Percentiles rank a stretch among this genome's conserved stretches.
Evolutionary conservation across 2,329 filamentous ascomycete species (phyloP).

Genomic region (Aphanocladium album): DNA sequence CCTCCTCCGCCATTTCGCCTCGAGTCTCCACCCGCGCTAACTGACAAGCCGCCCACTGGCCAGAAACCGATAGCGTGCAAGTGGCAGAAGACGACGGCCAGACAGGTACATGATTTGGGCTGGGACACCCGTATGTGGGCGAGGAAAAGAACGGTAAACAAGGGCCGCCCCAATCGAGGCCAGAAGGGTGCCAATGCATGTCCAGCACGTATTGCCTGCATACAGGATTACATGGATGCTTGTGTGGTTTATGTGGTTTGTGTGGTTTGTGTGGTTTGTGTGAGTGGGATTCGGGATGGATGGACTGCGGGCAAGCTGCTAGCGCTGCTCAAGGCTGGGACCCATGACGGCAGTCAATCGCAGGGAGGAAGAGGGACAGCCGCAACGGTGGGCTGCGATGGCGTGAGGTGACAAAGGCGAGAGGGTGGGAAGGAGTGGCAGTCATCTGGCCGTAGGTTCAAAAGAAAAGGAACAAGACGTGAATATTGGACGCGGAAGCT

Average conservation of each 20-base stretch:
- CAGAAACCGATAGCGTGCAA: background rate
- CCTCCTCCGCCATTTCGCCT: conserved; percentile 9
- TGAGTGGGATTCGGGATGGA: conserved; percentile 7
- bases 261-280: background rate
- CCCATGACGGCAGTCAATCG: conserved; percentile 8
- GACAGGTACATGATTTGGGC: no score
- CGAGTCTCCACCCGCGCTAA: conserved; percentile 8
- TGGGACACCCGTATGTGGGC: background rate
- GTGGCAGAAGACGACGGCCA: background rate
- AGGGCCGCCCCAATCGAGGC: background rate
- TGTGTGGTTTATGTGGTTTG: no score
- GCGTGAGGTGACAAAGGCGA: background rate
- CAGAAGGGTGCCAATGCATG: background rate
- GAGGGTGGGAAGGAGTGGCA: background rate
- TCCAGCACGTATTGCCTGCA: conserved; percentile 4
- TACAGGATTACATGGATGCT: conserved; percentile 4
- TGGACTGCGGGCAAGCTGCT: background rate
- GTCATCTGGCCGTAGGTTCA: no score
- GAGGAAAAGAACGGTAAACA: background rate
- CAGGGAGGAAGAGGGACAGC: background rate
- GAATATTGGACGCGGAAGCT: background rate
- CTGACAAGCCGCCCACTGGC: background rate
- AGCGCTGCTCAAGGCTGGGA: conserved; percentile 1
- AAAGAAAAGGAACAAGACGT: no score
- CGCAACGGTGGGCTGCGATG: background rate